Conservation (phyloP, 768 basidiomycete genomes). For the Psilocybe cyanescens region DNA sequence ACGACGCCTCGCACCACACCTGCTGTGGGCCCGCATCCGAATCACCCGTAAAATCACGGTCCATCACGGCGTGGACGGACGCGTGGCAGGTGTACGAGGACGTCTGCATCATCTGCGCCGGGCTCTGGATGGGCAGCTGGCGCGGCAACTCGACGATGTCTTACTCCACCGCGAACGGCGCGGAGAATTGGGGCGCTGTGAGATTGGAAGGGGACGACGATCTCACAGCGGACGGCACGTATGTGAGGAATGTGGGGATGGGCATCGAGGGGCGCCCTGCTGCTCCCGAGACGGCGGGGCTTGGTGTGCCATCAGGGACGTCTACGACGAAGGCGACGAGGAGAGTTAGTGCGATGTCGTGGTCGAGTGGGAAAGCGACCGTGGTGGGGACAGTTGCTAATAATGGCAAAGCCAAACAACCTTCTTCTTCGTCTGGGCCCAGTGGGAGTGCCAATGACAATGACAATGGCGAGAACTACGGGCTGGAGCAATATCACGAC, state of each 20-base stretch:
- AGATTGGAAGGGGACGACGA: constrained; percentile 73
- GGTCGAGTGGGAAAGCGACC: constrained; percentile 45
- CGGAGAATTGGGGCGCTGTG: constrained; percentile 59
- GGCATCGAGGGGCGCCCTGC: constrained; percentile 71
- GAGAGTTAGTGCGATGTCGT: constrained; percentile 55
- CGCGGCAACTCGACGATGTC: constrained; percentile 50
- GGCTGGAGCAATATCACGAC: constrained; percentile 15
- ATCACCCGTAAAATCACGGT: constrained; percentile 36
- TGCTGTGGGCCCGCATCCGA: constrained; percentile 42
- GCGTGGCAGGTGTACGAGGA: constrained; percentile 86
- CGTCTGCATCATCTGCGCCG: constrained; percentile 80
- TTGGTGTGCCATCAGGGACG: constrained; percentile 16
- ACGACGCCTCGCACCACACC: constrained; percentile 27
- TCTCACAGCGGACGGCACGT: constrained; percentile 39
- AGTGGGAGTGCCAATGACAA: constrained; percentile 10
- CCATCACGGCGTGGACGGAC: constrained; percentile 65
- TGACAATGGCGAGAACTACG: constrained; percentile 16
- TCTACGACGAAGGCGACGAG: constrained; percentile 41
- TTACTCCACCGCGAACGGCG: constrained; percentile 51
- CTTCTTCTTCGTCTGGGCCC: constrained; percentile 29
- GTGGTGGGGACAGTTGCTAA: constrained; percentile 22
- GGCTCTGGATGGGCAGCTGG: constrained; percentile 80
- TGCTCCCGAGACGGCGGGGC: constrained; percentile 16
- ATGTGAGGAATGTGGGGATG: constrained; percentile 64
- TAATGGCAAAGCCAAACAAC: constrained; percentile 34